A percentile compares a stretch with the other conserved stretches of the same genome.
Evolutionary conservation across 2,329 filamentous ascomycete genomes (phyloP).

Genomic region (Iodosphaeria phyllophila): DNA sequence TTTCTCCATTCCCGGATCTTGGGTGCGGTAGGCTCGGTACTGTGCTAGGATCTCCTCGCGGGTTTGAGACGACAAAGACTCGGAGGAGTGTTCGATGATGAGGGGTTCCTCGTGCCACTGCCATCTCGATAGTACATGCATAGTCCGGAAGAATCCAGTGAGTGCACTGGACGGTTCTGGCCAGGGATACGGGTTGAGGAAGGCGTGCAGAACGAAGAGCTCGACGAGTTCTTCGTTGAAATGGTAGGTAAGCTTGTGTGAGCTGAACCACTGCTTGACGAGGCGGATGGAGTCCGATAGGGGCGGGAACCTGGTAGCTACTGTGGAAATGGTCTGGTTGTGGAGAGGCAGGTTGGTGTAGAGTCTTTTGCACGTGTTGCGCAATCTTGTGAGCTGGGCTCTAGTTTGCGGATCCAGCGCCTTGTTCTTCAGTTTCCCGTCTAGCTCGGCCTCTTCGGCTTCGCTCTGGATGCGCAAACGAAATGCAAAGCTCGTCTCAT

Average conservation of each 20-base stretch:
- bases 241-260: conserved; percentile 62
- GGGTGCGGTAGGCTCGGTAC: conserved; percentile 69
- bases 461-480: conserved; percentile 80
- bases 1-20: conserved; percentile 77
- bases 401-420: conserved; percentile 43
- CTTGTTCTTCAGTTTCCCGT: conserved; percentile 62
- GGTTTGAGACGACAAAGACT: conserved; percentile 41
- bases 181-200: conserved; percentile 72
- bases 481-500: conserved; percentile 55
- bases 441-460: conserved; percentile 62
- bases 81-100: conserved; percentile 58
- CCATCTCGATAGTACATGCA: conserved; percentile 70
- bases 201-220: conserved; percentile 59
- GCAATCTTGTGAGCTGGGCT: conserved; percentile 49
- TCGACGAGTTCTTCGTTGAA: conserved; percentile 70
- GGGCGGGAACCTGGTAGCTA: conserved; percentile 62
- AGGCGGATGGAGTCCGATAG: conserved; percentile 71
- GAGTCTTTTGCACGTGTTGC: conserved; percentile 51
- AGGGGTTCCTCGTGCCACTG: conserved; percentile 79
- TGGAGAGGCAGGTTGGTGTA: conserved; percentile 61
- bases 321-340: conserved; percentile 61
- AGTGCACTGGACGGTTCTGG: conserved; percentile 54
- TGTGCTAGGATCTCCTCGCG: conserved; percentile 46
- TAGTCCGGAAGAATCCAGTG: conserved; percentile 64
- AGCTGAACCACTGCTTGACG: conserved; percentile 75